Base-by-base conservation (phyloP, 2,329 filamentous ascomycete genomes). In the Sporothrix brunneoviolacea region DNA sequence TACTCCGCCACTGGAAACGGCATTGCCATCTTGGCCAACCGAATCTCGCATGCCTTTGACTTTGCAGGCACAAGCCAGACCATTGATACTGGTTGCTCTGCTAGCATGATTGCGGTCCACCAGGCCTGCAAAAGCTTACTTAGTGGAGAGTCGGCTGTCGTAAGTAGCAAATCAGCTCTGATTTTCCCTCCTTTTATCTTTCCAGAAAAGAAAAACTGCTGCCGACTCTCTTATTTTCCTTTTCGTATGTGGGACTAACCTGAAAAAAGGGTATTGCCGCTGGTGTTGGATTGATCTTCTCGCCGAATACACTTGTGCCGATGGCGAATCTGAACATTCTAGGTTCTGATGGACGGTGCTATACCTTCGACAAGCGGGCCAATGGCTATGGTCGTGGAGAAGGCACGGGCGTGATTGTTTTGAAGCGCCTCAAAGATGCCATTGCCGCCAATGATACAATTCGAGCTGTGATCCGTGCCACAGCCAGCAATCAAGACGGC, bases 331-430 rank as follows among this genome's bases (percentile, higher is more conserved):
- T 78, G 16, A 76, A 75, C 54, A 76, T 79, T 46, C 64, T 79
- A 1, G 75, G 74, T 38, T 69, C 73, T 2, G 69, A 74, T 50
- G 75, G 76, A 2, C 75, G 69, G 52, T 73, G 68, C 32, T 73
- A 73, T 53, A 76, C 75, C 5, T 83, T 77, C 58, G 81, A 82
- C 57, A 60, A 68, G n/a, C 69, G 71, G 3, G 82, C 79, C 16
- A 76, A 79, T 52, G 83, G 83, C 1, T 86, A 85, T 58, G 80
- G 76, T 0, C 71, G 82, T 28, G 82, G 81, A 1, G 83, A 86
- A 58, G 83, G 82, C 0, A 69, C 78, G 22, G 79, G 73, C 0
- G 70, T 77, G n/a, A 63, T 86, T 1, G 58, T 84, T 4, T 59
- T 86, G 41, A 85, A 85, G 62, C 72, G 72, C 2, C 65, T 85